These are phyloP conservation scores for Pogostemon cablin DNA, from an alignment of 257 asterid genomes.

Conservation along the genomic window DNA sequence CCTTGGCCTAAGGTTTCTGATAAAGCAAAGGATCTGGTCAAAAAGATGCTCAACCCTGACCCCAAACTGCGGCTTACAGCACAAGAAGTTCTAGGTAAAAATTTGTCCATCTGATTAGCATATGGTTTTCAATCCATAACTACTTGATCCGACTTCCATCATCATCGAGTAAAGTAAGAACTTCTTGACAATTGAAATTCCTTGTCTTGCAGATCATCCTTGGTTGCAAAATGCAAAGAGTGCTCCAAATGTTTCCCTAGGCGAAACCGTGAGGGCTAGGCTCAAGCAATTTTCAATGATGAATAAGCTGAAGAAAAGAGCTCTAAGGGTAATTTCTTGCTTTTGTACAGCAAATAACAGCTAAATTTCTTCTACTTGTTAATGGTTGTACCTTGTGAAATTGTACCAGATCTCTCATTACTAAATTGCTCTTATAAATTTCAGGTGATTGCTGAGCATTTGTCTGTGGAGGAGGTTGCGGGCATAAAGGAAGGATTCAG, in stretches of 20 bases:
- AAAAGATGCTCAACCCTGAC: constrained; percentile 70
- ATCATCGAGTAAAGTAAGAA: constrained; percentile 7
- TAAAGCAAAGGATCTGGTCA: constrained; percentile 66
- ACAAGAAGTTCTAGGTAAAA: constrained; percentile 63
- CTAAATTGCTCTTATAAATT: constrained; percentile 27
- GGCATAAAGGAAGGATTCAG: constrained; percentile 63
- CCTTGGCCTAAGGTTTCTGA: constrained; percentile 82
- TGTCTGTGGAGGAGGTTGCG: constrained; percentile 65
- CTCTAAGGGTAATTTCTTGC: constrained; percentile 47
- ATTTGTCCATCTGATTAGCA: not conserved
- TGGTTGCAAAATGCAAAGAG: constrained; percentile 64
- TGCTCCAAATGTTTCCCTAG: constrained; percentile 65
- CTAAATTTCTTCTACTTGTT: not conserved
- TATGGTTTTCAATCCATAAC: not conserved
- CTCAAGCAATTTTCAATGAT: constrained; percentile 69
- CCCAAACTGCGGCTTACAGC: constrained; percentile 61
- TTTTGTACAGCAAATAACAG: not conserved
- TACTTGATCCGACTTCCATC: constrained; percentile 10
- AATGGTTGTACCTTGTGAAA: too few relatives aligned
- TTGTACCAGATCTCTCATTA: not conserved
- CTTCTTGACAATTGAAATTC: constrained; percentile 24
- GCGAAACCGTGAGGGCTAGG: constrained; percentile 62
- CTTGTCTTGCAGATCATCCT: constrained; percentile 53
- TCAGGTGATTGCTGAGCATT: constrained; percentile 68
- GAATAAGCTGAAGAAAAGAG: constrained; percentile 70